Evolutionary conservation across 2,329 filamentous ascomycete genomes (phyloP), one percentile per base, ranked within the genome.

Genomic region (Pseudogymnoascus verrucosus): DNA sequence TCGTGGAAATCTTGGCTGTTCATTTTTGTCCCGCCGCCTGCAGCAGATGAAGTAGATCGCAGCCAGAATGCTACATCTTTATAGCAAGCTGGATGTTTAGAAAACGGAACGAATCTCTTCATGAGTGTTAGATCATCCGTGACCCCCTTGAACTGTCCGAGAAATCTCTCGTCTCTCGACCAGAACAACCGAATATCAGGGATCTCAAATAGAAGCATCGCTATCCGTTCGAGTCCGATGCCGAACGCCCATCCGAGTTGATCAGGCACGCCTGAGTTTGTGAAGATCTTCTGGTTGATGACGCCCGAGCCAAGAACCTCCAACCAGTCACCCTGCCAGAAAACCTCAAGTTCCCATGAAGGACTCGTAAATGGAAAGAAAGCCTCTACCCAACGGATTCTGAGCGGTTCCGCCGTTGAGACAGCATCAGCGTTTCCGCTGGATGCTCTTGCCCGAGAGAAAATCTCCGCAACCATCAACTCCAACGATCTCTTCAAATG

Each of bases 291-390:
- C 74, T 99, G 95, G 74, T 91, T 86, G 44, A 95, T 88, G 37
- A 99, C 86, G 37, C 95, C 95, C 70, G 89, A 96, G n/a, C 95
- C 95, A 1, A 99, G 83, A 4, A 98, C 87, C 77, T 99, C 95
- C 36, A 99, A 86, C 95, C 95, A 99, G 74, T 96, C 90, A 31
- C 90, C 93, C 69, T 89, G 88, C 84, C 93, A 97, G 80, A 90
- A 93, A 8, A 99, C 91, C 74, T 99, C 95, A 23, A 99, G 83
- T 75, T 99, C 95, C 90, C 91, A 99, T 5, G 89, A 95, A 0
- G 95, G 95, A 64, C 88, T 93, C 0, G 95, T 99, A 74, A 98
- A 98, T 40, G 95, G 95, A 77, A 99, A 99, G 77, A 95, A 98
- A 1, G 95, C 92, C 75, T 97, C 93, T 6, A 98, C 88, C 95